A percentile compares a stretch with the other conserved stretches of the same genome.
These are phyloP conservation scores for Populus alba DNA, from an alignment of 345 rosid genomes.

Conservation along the genomic window DNA sequence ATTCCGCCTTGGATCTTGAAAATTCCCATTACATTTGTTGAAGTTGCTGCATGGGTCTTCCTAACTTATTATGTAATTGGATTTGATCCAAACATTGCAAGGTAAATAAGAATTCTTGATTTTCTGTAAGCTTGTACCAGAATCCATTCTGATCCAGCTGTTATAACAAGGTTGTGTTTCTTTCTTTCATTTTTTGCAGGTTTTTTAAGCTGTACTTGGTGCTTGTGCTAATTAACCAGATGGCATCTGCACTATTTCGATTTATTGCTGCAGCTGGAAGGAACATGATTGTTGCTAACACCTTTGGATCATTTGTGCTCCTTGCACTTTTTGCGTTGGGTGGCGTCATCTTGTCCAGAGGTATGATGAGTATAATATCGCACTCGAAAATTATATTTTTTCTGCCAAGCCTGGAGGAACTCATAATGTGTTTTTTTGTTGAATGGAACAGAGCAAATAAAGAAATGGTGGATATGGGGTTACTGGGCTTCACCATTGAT, in stretches of 20 bases:
- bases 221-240: slow-evolving; percentile 52
- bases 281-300: slow-evolving; percentile 54
- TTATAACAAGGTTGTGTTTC: background rate
- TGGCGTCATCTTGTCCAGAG: slow-evolving; percentile 64
- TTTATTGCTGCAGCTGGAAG: slow-evolving; percentile 55
- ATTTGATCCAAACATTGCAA: slow-evolving; percentile 62
- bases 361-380: slow-evolving; percentile 17
- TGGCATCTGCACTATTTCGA: slow-evolving; percentile 63
- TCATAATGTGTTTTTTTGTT: background rate
- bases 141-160: background rate
- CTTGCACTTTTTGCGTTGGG: slow-evolving; percentile 46
- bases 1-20: slow-evolving; percentile 79
- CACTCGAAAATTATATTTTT: background rate
- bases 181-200: slow-evolving; percentile 29
- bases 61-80: slow-evolving; percentile 68
- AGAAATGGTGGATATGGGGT: slow-evolving; percentile 92
- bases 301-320: slow-evolving; percentile 59
- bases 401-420: background rate
- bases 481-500: slow-evolving; percentile 77
- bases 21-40: slow-evolving; percentile 62
- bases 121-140: background rate
- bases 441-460: slow-evolving; percentile 47
- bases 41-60: slow-evolving; percentile 63
- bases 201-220: slow-evolving; percentile 57
- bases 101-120: slow-evolving; percentile 34